Evolutionary conservation across 148 eudicot genomes (phyloP).

Genomic region (Polygonum maritimum): DNA sequence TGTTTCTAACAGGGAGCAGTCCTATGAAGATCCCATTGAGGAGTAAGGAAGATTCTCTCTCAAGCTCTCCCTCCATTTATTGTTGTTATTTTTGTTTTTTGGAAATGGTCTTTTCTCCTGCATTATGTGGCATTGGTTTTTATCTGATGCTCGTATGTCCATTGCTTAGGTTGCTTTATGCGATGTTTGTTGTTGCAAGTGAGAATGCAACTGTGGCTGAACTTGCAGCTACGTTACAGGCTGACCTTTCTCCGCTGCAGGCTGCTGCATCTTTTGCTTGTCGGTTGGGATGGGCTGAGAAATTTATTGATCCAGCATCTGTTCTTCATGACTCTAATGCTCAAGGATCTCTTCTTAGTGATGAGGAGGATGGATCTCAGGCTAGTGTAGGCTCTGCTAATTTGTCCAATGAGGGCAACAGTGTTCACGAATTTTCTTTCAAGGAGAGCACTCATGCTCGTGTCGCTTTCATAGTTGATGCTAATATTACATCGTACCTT

Average conservation of each 20-base stretch:
- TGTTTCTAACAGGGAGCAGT: slow-evolving; percentile 96
- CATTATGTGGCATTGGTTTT: slow-evolving; percentile 11
- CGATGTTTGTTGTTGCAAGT: slow-evolving; percentile 97
- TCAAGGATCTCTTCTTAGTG: slow-evolving; percentile 52
- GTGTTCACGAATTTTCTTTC: slow-evolving; percentile 41
- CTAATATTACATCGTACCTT: slow-evolving; percentile 94
- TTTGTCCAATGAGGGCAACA: slow-evolving; percentile 34
- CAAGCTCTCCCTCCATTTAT: not conserved
- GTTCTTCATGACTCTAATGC: slow-evolving; percentile 62
- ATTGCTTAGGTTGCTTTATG: slow-evolving; percentile 71
- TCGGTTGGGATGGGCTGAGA: slow-evolving; percentile 96
- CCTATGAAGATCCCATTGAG: slow-evolving; percentile 97
- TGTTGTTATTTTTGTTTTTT: not conserved
- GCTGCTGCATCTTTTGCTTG: slow-evolving; percentile 99
- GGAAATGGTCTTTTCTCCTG: slow-evolving; percentile 13
- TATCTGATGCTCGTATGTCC: slow-evolving; percentile 14
- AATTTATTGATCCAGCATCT: slow-evolving; percentile 78
- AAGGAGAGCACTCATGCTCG: slow-evolving; percentile 53
- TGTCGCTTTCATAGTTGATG: slow-evolving; percentile 97
- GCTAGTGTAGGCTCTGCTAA: slow-evolving; percentile 44
- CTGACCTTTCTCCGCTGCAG: slow-evolving; percentile 84
- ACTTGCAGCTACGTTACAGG: slow-evolving; percentile 86
- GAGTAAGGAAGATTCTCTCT: slow-evolving; percentile 51
- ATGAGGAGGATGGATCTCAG: slow-evolving; percentile 65
- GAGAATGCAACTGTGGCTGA: slow-evolving; percentile 96